phyloP scores from a whole-genome alignment of 495 filamentous ascomycete genomes.

The Clohesyomyces aquaticus region DNA sequence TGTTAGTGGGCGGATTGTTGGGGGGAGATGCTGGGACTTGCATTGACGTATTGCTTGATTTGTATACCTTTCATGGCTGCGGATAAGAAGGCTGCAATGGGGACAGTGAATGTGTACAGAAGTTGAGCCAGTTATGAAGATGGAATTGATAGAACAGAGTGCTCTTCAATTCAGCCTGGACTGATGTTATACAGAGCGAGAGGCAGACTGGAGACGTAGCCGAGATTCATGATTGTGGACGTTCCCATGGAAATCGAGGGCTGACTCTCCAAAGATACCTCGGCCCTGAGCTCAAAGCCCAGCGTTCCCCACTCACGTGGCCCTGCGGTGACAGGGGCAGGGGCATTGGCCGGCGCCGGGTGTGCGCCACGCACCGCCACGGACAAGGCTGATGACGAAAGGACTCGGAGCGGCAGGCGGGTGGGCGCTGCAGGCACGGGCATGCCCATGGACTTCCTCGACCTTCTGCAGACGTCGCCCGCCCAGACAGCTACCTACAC shows the following conservation, averaged over 20 bases:
- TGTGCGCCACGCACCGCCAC: background rate
- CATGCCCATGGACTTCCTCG: conserved; percentile 15
- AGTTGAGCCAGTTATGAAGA: background rate
- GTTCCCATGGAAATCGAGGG: background rate
- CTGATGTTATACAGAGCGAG: background rate
- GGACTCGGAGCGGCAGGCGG: no score
- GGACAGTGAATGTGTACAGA: background rate
- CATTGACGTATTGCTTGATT: conserved; percentile 81
- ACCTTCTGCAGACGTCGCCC: conserved; percentile 11
- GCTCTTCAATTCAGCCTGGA: background rate
- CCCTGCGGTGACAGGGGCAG: background rate
- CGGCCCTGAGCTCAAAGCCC: conserved; percentile 5
- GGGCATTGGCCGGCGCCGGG: conserved; percentile 5
- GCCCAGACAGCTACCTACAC: background rate
- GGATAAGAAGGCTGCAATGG: background rate
- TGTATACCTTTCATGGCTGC: conserved; percentile 79
- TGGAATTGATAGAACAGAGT: background rate
- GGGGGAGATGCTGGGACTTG: conserved; percentile 40
- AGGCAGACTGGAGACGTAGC: background rate
- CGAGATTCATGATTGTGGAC: background rate
- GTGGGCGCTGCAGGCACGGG: no score
- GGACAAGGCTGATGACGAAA: conserved; percentile 11
- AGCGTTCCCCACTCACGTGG: conserved; percentile 18
- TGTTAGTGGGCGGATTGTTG: conserved; percentile 19
- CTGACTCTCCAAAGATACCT: conserved; percentile 24